Conservation (phyloP, 2,329 filamentous ascomycete species). For the Macroventuria anomochaeta region DNA sequence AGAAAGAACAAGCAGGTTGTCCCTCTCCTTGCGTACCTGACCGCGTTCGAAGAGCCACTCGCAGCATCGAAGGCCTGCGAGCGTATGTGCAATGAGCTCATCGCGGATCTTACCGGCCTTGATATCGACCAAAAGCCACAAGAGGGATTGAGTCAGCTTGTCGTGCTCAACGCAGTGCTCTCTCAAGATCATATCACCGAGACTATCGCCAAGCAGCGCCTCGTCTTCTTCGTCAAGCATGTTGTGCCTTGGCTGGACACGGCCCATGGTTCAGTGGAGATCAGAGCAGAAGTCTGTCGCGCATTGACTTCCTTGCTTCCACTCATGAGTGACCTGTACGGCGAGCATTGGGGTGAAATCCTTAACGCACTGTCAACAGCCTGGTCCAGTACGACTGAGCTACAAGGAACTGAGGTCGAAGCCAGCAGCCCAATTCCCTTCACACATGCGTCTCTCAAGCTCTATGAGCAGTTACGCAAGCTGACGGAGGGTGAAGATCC, state of each 20-base stretch:
- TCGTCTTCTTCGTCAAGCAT: conserved; percentile 83
- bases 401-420: conserved; percentile 34
- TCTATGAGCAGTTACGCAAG: conserved; percentile 68
- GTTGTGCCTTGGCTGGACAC: conserved; percentile 74
- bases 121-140: conserved; percentile 52
- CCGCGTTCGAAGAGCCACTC: conserved; percentile 58
- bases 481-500: conserved; percentile 65
- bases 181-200: conserved; percentile 57
- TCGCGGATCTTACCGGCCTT: conserved; percentile 65
- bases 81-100: conserved; percentile 65
- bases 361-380: conserved; percentile 44
- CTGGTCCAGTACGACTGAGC: conserved; percentile 42
- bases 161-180: conserved; percentile 62
- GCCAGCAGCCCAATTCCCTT: conserved; percentile 56
- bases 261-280: conserved; percentile 56
- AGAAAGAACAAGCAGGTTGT: conserved; percentile 52
- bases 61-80: conserved; percentile 56
- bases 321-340: conserved; percentile 81
- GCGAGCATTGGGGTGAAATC: conserved; percentile 77
- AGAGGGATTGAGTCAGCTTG: conserved; percentile 58
- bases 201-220: conserved; percentile 65
- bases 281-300: conserved; percentile 63
- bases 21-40: conserved; percentile 56
- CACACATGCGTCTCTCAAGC: conserved; percentile 73
- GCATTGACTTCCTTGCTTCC: conserved; percentile 67